Conservation (phyloP, 768 basidiomycete genomes). For the Rhizopogon rudus region DNA sequence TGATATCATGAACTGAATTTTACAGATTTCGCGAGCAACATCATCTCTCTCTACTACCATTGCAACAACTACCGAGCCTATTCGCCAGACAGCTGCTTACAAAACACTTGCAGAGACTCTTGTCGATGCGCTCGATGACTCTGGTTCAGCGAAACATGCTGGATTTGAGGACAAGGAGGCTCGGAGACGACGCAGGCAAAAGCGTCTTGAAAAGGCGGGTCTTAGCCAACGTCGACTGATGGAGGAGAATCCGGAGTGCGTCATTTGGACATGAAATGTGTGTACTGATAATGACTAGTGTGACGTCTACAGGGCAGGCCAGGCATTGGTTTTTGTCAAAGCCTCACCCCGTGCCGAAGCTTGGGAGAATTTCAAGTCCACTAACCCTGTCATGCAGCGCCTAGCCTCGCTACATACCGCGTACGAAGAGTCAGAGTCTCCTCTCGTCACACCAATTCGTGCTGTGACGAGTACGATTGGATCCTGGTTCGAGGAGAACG, state of each 20-base stretch:
- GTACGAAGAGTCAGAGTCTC: conserved; percentile 92
- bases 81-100: conserved; percentile 93
- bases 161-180: conserved; percentile 96
- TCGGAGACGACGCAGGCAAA: conserved; percentile 73
- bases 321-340: conserved; percentile 79
- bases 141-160: conserved; percentile 87
- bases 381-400: conserved; percentile 68
- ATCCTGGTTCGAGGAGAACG: conserved; percentile 94
- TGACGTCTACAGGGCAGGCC: conserved; percentile 65
- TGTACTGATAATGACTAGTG: neutral
- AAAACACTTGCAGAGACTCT: conserved; percentile 86
- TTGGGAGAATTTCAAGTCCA: conserved; percentile 77
- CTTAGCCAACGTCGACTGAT: conserved; percentile 46
- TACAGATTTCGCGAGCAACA: conserved; percentile 79
- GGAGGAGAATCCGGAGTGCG: conserved; percentile 78
- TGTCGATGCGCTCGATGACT: conserved; percentile 91
- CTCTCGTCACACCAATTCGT: conserved; percentile 76
- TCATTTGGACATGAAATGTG: conserved; percentile 9
- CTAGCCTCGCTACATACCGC: conserved; percentile 56
- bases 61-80: conserved; percentile 89
- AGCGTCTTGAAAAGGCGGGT: conserved; percentile 82
- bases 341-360: conserved; percentile 73
- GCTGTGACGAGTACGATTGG: conserved; percentile 82
- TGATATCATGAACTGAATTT: neutral
- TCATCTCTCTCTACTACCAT: conserved; percentile 83